These are phyloP conservation scores for Oryza coarctata DNA, from an alignment of 176 grass and related monocot genomes.

Conservation along the genomic window DNA sequence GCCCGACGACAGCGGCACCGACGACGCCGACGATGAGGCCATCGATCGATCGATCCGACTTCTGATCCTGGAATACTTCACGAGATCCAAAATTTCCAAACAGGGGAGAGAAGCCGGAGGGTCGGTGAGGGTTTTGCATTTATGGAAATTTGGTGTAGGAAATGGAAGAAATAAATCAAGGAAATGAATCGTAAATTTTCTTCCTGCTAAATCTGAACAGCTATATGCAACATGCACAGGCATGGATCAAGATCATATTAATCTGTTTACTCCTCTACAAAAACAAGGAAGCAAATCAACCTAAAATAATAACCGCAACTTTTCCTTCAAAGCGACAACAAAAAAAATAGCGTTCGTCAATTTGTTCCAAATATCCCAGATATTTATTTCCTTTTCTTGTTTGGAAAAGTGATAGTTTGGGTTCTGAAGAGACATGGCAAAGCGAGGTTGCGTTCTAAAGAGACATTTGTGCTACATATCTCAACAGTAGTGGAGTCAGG, in stretches of 20 bases:
- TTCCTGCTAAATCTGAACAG: conserved; percentile 30
- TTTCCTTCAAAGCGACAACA: conserved; percentile 3
- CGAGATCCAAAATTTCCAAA: conserved; percentile 11
- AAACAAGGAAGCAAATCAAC: not conserved
- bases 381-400: conserved; percentile 22
- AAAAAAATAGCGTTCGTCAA: conserved; percentile 13
- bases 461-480: not conserved
- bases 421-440: not conserved
- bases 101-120: not conserved
- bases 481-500: not conserved
- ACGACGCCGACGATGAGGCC: conserved; percentile 57
- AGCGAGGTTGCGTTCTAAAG: not conserved
- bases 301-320: not conserved
- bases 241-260: not conserved
- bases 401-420: not conserved
- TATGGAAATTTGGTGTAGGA: not conserved
- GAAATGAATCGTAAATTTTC: conserved; percentile 21
- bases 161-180: not conserved
- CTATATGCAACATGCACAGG: not conserved
- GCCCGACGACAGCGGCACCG: conserved; percentile 40
- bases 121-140: conserved; percentile 22
- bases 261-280: conserved; percentile 5
- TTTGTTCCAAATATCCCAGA: not conserved
- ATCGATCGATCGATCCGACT: conserved; percentile 39
- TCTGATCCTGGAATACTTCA: not conserved